Percentiles rank a stretch among this genome's conserved stretches.
phyloP scores from a whole-genome alignment of 768 basidiomycete genomes.

The Boletus bicolor region DNA sequence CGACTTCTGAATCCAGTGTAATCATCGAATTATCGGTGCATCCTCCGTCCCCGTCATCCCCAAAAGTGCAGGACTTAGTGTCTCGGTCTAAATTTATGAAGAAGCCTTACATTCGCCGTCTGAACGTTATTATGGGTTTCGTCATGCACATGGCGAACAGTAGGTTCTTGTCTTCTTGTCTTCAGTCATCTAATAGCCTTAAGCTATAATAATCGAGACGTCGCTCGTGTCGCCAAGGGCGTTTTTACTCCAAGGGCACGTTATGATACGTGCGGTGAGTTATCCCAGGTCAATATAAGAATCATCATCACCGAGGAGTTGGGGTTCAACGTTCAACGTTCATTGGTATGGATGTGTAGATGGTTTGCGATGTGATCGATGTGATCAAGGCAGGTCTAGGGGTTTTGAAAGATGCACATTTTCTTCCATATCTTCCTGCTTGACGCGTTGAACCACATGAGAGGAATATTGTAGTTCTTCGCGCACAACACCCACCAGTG shows the following conservation, averaged over 20 bases:
- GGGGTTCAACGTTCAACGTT: not conserved
- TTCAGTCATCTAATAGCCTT: not conserved
- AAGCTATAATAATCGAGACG: not conserved
- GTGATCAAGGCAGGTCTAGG: too few species aligned
- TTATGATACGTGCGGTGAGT: not conserved
- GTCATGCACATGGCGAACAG: not conserved
- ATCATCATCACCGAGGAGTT: not conserved
- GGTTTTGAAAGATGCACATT: not conserved
- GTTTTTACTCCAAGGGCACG: not conserved
- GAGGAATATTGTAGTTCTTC: too few species aligned
- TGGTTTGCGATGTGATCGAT: not conserved
- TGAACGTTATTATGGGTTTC: not conserved
- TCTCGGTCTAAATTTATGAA: too few species aligned
- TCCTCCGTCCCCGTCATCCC: not conserved
- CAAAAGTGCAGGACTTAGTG: not conserved
- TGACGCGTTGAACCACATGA: too few species aligned
- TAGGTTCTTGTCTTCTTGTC: not conserved
- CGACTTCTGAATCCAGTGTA: too few species aligned
- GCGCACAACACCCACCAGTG: too few species aligned
- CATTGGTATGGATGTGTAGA: not conserved
- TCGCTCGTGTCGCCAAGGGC: not conserved
- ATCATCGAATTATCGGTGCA: too few species aligned
- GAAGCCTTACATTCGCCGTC: too few species aligned
- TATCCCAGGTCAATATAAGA: not conserved
- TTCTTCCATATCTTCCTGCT: too few species aligned